Conservation (phyloP, 805 yeast genomes). For the Metschnikowia corniflorae region DNA sequence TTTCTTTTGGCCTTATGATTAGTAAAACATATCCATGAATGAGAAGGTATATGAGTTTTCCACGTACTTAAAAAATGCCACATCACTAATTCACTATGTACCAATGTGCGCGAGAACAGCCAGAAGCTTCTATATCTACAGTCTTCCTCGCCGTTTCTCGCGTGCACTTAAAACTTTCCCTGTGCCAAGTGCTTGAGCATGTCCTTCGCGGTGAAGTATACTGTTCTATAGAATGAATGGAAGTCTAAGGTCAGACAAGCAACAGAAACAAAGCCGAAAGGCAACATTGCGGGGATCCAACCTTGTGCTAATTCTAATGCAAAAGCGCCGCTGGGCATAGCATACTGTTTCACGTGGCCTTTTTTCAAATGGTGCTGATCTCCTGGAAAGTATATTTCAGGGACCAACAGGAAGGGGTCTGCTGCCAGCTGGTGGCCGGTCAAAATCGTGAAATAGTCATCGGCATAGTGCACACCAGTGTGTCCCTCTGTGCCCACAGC, state of each 20-base stretch:
- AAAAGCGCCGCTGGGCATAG: conserved; percentile 77
- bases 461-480: conserved; percentile 93
- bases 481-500: conserved; percentile 97
- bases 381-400: conserved; percentile 82
- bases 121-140: too few species aligned
- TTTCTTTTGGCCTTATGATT: conserved; percentile 47
- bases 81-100: too few species aligned
- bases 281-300: conserved; percentile 97
- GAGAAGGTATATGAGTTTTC: too few species aligned
- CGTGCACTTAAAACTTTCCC: conserved; percentile 80
- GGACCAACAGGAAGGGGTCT: conserved; percentile 54
- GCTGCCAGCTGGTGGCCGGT: conserved; percentile 78
- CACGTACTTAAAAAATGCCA: too few species aligned
- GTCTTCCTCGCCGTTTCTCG: too few species aligned
- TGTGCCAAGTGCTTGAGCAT: conserved; percentile 64
- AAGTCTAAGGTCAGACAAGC: conserved; percentile 78
- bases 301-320: conserved; percentile 98
- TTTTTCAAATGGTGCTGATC: conserved; percentile 74
- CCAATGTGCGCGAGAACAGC: too few species aligned
- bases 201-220: conserved; percentile 69
- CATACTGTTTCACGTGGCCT: conserved; percentile 79
- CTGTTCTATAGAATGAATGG: conserved; percentile 64
- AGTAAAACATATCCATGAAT: too few species aligned
- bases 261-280: conserved; percentile 87
- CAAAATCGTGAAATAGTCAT: conserved; percentile 91